A percentile compares a stretch with the other conserved stretches of the same genome.
phyloP scores from a whole-genome alignment of 495 filamentous ascomycete genomes.

The Penicillium crystallinum region DNA sequence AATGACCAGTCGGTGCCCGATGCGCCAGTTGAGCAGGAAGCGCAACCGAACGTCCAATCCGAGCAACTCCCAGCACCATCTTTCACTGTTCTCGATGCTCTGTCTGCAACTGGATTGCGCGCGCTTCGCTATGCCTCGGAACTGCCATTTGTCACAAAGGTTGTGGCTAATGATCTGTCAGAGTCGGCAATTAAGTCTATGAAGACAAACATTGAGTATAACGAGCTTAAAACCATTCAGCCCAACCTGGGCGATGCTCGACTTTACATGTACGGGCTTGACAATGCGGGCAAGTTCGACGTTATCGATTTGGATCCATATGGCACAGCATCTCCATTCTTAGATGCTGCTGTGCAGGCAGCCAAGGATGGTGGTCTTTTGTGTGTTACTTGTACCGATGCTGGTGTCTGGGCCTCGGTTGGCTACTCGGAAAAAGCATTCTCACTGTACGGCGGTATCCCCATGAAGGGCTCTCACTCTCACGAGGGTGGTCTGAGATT shows the following conservation, averaged over 20 bases:
- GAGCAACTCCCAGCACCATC: conserved; percentile 2
- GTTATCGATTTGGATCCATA: conserved; percentile 98
- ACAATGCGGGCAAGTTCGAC: conserved; percentile 55
- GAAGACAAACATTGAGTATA: conserved; percentile 76
- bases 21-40: conserved; percentile 1
- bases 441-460: conserved; percentile 82
- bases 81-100: conserved; percentile 86
- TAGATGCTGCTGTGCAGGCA: conserved; percentile 83
- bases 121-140: conserved; percentile 90
- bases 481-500: conserved; percentile 89
- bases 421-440: conserved; percentile 92
- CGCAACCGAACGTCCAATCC: background rate
- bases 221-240: conserved; percentile 61
- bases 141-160: conserved; percentile 70
- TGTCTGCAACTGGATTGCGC: conserved; percentile 90
- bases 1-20: conserved; percentile 1
- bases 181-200: conserved; percentile 73
- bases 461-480: conserved; percentile 72
- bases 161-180: conserved; percentile 88
- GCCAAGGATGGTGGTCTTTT: conserved; percentile 82
- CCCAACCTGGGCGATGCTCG: conserved; percentile 75
- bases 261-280: conserved; percentile 79
- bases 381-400: conserved; percentile 95
- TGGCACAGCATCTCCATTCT: conserved; percentile 82
- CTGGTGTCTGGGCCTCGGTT: conserved; percentile 85